A percentile compares a stretch with the other conserved stretches of the same genome.
Conservation (phyloP, 1,284 basidiomycete species). For the Heterobasidion parviporum region DNA sequence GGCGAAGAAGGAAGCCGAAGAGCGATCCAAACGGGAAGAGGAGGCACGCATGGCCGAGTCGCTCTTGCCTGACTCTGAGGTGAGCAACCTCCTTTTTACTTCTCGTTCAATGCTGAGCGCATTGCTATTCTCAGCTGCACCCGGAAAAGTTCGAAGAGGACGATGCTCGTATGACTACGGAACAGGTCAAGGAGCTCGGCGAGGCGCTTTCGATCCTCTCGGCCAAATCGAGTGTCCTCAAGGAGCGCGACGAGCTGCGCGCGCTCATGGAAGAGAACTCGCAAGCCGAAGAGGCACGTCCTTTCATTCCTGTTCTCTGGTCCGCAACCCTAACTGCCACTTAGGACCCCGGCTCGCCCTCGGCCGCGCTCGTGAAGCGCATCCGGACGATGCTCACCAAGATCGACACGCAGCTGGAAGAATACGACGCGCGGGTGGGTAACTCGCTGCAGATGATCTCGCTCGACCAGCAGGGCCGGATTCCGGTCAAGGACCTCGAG, state of each 20-base stretch:
- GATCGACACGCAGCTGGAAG: slow-evolving; percentile 89
- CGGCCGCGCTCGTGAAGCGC: slow-evolving; percentile 83
- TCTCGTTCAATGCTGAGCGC: slow-evolving; percentile 1
- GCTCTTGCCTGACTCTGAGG: slow-evolving; percentile 76
- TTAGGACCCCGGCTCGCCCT: slow-evolving; percentile 70
- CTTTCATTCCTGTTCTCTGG: background rate
- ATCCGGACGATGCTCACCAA: slow-evolving; percentile 95
- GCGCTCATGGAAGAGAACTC: slow-evolving; percentile 90
- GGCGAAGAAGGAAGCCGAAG: slow-evolving; percentile 73
- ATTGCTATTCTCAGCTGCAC: slow-evolving; percentile 23
- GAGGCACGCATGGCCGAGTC: slow-evolving; percentile 72
- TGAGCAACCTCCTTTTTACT: slow-evolving; percentile 19
- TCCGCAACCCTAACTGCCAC: background rate
- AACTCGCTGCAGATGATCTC: slow-evolving; percentile 92
- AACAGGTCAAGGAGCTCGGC: slow-evolving; percentile 91
- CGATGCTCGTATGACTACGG: slow-evolving; percentile 91
- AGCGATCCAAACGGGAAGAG: slow-evolving; percentile 38
- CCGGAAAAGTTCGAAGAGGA: slow-evolving; percentile 43
- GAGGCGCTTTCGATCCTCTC: slow-evolving; percentile 90
- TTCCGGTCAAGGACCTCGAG: slow-evolving; percentile 85
- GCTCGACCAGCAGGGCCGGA: slow-evolving; percentile 85
- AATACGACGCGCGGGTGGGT: slow-evolving; percentile 89
- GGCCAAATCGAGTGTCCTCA: slow-evolving; percentile 93
- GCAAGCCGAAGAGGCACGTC: slow-evolving; percentile 70
- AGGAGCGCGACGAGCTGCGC: slow-evolving; percentile 90